Conservation (phyloP, 345 rosid genomes). For the Eutrema yunnanense region DNA sequence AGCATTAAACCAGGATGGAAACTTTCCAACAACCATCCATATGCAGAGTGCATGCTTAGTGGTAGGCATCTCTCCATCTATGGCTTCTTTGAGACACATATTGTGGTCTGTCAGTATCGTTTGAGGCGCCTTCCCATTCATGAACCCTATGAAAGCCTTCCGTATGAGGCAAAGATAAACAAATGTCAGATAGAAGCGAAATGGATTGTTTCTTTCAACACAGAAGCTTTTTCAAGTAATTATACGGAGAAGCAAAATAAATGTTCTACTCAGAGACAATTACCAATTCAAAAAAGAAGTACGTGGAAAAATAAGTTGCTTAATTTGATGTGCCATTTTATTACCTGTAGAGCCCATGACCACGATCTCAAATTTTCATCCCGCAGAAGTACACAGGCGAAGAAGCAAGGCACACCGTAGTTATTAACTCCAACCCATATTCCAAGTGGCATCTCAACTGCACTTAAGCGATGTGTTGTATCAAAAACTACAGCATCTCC, state of each 20-base stretch:
- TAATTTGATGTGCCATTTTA: neutral
- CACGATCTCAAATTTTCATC: constrained; percentile 76
- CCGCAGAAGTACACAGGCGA: constrained; percentile 78
- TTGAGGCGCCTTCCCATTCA: constrained; percentile 91
- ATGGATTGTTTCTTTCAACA: neutral
- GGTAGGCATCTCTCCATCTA: constrained; percentile 73
- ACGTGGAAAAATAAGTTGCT: neutral
- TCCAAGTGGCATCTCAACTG: constrained; percentile 97
- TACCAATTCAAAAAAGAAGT: neutral
- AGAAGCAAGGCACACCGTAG: constrained; percentile 97
- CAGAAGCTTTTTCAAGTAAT: neutral
- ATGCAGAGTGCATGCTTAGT: constrained; percentile 92
- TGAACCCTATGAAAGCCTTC: constrained; percentile 74
- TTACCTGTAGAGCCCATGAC: constrained; percentile 97
- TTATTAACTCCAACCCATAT: constrained; percentile 93
- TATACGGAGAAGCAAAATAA: neutral
- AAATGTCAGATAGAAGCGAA: neutral
- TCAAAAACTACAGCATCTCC: constrained; percentile 96
- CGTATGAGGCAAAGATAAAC: constrained; percentile 22
- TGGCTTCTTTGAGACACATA: constrained; percentile 90
- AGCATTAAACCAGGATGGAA: constrained; percentile 96
- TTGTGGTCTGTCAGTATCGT: constrained; percentile 89
- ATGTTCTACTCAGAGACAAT: neutral
- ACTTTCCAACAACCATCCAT: constrained; percentile 94
- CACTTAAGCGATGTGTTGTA: constrained; percentile 83